These are phyloP conservation scores for Globisporangium viniferum DNA, from an alignment of 352 stramenopile genomes.

Conservation along the genomic window DNA sequence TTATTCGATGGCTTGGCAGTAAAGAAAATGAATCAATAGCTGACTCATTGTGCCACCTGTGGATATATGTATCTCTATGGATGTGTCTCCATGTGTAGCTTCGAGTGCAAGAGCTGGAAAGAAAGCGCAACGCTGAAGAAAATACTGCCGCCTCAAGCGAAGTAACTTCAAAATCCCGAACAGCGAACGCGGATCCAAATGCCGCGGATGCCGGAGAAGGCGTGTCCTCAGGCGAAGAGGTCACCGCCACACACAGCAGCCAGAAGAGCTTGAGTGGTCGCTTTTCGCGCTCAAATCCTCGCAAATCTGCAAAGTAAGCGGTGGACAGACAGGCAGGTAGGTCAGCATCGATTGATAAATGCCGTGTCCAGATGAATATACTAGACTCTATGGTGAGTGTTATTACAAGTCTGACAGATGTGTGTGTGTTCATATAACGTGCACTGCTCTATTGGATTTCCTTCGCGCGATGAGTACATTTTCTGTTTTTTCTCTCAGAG, in stretches of 20 bases:
- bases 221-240: slow-evolving; percentile 8
- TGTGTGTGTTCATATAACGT: slow-evolving; percentile 7
- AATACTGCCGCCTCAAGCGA: not conserved
- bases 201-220: not conserved
- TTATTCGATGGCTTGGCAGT: not conserved
- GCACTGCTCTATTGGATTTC: slow-evolving; percentile 14
- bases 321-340: not conserved
- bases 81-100: slow-evolving; percentile 15
- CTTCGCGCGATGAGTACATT: not conserved
- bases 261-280: slow-evolving; percentile 6
- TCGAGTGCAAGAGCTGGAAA: slow-evolving; percentile 35
- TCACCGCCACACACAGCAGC: not conserved
- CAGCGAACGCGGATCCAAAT: not conserved
- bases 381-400: slow-evolving; percentile 4
- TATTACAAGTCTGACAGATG: not conserved
- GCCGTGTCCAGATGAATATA: slow-evolving; percentile 8
- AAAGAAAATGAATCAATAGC: not conserved
- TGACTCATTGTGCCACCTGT: slow-evolving; percentile 3
- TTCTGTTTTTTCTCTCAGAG: not conserved
- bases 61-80: not conserved
- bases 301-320: slow-evolving; percentile 12
- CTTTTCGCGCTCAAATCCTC: slow-evolving; percentile 5
- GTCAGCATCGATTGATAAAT: not conserved
- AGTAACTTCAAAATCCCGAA: not conserved
- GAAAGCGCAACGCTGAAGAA: slow-evolving; percentile 3